phyloP scores from a whole-genome alignment of 1,284 basidiomycete genomes.

The Tylopilus orsonianus region DNA sequence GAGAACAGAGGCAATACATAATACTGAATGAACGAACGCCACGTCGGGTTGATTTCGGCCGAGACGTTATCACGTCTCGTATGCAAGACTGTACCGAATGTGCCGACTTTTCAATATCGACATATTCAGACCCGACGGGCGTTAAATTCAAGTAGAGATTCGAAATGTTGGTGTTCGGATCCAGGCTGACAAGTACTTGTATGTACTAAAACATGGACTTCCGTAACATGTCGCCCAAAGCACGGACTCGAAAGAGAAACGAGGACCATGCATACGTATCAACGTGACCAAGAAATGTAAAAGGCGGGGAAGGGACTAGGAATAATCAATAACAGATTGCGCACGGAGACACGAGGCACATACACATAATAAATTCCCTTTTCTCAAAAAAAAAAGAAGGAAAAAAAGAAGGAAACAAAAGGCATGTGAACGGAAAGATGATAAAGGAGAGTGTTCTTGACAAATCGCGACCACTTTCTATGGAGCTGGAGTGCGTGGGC shows the following conservation, averaged over 20 bases:
- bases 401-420: too few species aligned
- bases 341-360: neutral
- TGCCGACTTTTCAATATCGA: constrained; percentile 13
- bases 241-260: neutral
- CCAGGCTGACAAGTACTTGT: neutral
- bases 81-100: neutral
- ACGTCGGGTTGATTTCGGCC: neutral
- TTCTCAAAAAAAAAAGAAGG: too few species aligned
- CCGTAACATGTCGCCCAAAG: neutral
- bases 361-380: constrained; percentile 5
- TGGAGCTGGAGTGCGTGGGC: constrained; percentile 4
- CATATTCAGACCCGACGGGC: constrained; percentile 5
- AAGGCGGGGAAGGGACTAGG: neutral
- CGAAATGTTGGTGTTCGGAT: neutral
- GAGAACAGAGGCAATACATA: too few species aligned
- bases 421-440: neutral
- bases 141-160: neutral
- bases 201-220: neutral
- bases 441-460: constrained; percentile 1
- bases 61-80: neutral
- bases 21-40: too few species aligned
- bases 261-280: neutral
- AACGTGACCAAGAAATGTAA: neutral
- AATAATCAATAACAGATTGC: neutral
- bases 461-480: constrained; percentile 9